Evolutionary conservation across 2,329 filamentous ascomycete genomes (phyloP), one percentile per base, ranked within the genome.

Genomic region (Claviceps sp.): DNA sequence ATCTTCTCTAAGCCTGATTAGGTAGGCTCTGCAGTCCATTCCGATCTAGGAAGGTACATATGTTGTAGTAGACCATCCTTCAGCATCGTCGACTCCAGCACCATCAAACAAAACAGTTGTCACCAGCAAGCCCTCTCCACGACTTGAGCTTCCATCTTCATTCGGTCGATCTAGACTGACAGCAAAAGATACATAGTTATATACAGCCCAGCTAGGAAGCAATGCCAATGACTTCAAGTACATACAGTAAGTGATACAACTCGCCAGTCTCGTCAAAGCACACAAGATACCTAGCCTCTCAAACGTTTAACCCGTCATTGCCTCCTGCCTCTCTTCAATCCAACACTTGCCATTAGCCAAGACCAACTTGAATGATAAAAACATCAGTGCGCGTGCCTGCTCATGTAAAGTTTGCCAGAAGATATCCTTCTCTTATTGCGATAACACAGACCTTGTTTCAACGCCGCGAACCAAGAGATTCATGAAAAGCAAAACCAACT

Each of bases 171-270:
- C 8, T 22, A 49, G 46, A 20, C 49, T 45, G 49, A 46, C 46
- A 48, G 26, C 39, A 47, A 43, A 53, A 50, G 44, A 50, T 45
- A 52, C 43, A 49, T 49, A 22, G 1, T 20, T 29, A 11, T 29
- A 29, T 29, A 29, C 20, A 17, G 17, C 14, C 40, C 52, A 56
- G 51, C 53, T 51, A 46, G 49, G 20, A 47, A 54, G 55, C 49
- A 45, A 50, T 49, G 50, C 47, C 47, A 52, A 45, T 54, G 45
- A 38, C 46, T 37, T 45, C 46, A 49, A 51, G 37, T 49, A 53
- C 49, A 45, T 51, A 47, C 52, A 42, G 34, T 44, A 23, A 36
- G 26, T n/a, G 36, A 48, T 23, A 51, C 20, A 40, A 39, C 14
- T 38, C 37, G 43, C 44, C 48, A 49, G 38, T 29, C 51, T n/a